phyloP scores from a whole-genome alignment of 768 basidiomycete species.

The Trametes coccinea region DNA sequence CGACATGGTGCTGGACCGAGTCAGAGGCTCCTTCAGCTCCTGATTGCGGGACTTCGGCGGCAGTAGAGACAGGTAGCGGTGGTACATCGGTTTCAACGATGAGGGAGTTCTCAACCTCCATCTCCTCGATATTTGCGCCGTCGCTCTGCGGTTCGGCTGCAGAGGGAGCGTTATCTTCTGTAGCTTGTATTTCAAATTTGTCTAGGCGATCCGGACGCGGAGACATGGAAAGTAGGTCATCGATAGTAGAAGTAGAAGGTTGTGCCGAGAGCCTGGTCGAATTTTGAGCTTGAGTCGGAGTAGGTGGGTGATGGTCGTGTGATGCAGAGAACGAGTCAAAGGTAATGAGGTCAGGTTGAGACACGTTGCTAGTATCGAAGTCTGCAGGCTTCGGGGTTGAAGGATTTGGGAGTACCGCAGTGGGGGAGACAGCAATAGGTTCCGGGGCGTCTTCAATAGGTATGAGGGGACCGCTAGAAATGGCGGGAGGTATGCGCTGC shows the following conservation, averaged over 20 bases:
- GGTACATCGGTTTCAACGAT: background rate
- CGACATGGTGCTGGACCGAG: background rate
- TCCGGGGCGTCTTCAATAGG: constrained; percentile 1
- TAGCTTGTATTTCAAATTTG: background rate
- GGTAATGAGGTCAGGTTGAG: constrained; percentile 38
- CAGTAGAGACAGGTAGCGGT: background rate
- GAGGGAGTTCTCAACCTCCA: constrained; percentile 14
- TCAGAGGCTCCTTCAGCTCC: background rate
- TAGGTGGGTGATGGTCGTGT: background rate
- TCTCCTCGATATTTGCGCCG: constrained; percentile 9
- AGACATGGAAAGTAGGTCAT: constrained; percentile 30
- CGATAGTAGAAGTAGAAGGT: constrained; percentile 4
- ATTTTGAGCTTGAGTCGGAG: background rate
- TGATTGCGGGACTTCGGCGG: background rate
- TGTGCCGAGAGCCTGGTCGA: background rate
- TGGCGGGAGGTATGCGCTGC: background rate
- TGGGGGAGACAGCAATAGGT: background rate
- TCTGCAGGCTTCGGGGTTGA: background rate
- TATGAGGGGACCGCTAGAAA: background rate
- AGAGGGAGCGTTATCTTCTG: background rate
- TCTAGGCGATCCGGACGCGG: constrained; percentile 17
- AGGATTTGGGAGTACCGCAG: background rate
- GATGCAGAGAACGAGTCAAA: constrained; percentile 44
- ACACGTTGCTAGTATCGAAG: constrained; percentile 11
- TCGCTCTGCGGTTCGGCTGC: background rate